Evolutionary conservation across 768 basidiomycete genomes (phyloP).

Genomic region (Trametes villosa): DNA sequence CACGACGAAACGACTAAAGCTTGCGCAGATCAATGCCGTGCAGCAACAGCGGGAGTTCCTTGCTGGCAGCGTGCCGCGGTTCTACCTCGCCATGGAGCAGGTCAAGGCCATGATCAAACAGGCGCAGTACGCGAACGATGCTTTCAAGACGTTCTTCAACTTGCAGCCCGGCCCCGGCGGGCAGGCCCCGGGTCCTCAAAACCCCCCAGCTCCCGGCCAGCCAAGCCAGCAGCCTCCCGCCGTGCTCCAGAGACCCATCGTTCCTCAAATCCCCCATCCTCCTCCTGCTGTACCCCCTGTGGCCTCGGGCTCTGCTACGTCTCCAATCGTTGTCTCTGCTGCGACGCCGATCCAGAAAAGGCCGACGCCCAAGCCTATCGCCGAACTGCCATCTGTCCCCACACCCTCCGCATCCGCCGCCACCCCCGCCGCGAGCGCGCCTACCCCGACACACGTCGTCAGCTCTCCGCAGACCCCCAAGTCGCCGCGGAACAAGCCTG

Average conservation of each 20-base stretch:
- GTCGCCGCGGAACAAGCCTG: slow-evolving; percentile 65
- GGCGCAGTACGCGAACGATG: slow-evolving; percentile 45
- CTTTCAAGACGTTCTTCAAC: slow-evolving; percentile 36
- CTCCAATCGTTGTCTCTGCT: slow-evolving; percentile 12
- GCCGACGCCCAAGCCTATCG: slow-evolving; percentile 19
- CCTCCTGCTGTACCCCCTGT: slow-evolving; percentile 4
- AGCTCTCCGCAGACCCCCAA: slow-evolving; percentile 70
- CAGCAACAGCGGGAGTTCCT: slow-evolving; percentile 44
- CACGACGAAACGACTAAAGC: no score
- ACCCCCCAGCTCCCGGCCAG: slow-evolving; percentile 6
- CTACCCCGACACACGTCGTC: slow-evolving; percentile 43
- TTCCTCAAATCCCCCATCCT: slow-evolving; percentile 9
- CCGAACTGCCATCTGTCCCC: slow-evolving; percentile 18
- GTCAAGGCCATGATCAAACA: slow-evolving; percentile 46
- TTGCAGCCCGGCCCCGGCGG: no score
- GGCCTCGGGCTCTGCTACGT: slow-evolving; percentile 6
- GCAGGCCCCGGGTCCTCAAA: no score
- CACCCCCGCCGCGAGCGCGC: slow-evolving; percentile 54
- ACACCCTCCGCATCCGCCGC: slow-evolving; percentile 39
- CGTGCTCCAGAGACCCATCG: neutral
- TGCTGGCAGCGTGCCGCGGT: slow-evolving; percentile 32
- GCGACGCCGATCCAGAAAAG: slow-evolving; percentile 25
- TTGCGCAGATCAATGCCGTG: slow-evolving; percentile 33
- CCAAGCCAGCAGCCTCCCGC: neutral
- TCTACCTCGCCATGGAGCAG: slow-evolving; percentile 37